A percentile compares a stretch with the other conserved stretches of the same genome.
These are phyloP conservation scores for Chlamydomonas asymmetrica DNA, from an alignment of 139 green algal species.

Conservation along the genomic window DNA sequence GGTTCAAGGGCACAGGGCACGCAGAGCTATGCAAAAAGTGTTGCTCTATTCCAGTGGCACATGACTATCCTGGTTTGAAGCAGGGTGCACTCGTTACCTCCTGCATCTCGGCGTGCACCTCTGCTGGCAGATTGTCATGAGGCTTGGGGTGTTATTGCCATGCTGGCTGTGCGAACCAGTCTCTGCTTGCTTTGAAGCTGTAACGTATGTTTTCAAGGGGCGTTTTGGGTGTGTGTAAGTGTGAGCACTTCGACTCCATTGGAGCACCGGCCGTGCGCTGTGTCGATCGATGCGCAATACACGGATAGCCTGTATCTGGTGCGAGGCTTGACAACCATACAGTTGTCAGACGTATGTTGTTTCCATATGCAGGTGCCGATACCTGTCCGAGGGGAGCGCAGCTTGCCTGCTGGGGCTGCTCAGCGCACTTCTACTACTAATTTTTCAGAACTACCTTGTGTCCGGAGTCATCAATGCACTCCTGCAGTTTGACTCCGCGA, in stretches of 20 bases:
- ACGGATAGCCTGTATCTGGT: background rate
- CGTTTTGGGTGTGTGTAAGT: background rate
- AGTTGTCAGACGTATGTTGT: too few relatives aligned
- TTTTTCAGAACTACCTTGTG: constrained; percentile 18
- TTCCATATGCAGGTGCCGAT: constrained; percentile 23
- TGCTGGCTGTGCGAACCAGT: too few relatives aligned
- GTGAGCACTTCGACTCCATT: background rate
- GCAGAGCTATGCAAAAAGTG: background rate
- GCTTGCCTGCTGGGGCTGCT: constrained; percentile 42
- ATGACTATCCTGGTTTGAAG: background rate
- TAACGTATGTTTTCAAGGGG: background rate
- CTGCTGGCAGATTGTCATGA: too few relatives aligned
- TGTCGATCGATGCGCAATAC: background rate
- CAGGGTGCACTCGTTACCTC: background rate
- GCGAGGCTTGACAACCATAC: too few relatives aligned
- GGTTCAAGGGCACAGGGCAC: background rate
- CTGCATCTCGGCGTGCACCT: too few relatives aligned
- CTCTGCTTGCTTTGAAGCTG: background rate
- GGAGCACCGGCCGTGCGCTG: background rate
- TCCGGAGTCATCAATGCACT: constrained; percentile 25
- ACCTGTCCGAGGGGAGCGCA: constrained; percentile 42
- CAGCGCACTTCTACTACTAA: constrained; percentile 37
- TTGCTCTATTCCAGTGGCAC: background rate
- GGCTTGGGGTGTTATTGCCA: too few relatives aligned
- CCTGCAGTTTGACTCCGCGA: constrained; percentile 42